These are phyloP conservation scores for Iberis pinnata DNA, from an alignment of 345 rosid genomes.

Conservation along the genomic window DNA sequence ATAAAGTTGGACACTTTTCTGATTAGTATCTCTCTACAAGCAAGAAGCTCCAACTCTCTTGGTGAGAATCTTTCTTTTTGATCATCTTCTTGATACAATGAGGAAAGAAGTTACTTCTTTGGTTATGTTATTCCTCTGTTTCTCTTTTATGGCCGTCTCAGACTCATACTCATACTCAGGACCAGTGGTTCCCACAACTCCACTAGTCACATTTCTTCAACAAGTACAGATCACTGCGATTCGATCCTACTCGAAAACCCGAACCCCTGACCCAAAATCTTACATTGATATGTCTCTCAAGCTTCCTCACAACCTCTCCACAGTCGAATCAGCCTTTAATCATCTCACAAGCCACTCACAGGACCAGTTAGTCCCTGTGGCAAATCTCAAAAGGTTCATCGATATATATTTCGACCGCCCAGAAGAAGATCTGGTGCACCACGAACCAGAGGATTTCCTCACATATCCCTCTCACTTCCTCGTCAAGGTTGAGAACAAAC, in stretches of 20 bases:
- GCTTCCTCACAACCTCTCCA: conserved; percentile 13
- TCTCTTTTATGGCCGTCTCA: conserved; percentile 9
- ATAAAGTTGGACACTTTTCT: too few species aligned
- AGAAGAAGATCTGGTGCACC: conserved; percentile 49
- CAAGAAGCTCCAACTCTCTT: too few species aligned
- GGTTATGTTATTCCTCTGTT: background rate
- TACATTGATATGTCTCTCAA: conserved; percentile 65
- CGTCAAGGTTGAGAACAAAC: conserved; percentile 53
- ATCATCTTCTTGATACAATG: background rate
- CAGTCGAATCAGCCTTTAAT: background rate
- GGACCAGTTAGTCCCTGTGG: conserved; percentile 30
- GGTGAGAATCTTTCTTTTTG: too few species aligned
- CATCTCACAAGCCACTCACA: conserved; percentile 34
- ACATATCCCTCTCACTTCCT: conserved; percentile 57
- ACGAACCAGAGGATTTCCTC: conserved; percentile 54
- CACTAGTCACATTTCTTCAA: conserved; percentile 57
- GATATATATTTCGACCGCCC: conserved; percentile 39
- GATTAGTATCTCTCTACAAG: too few species aligned
- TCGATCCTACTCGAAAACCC: conserved; percentile 31
- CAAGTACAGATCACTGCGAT: conserved; percentile 57
- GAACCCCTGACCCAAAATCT: conserved; percentile 51
- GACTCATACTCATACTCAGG: conserved; percentile 1
- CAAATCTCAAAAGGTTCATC: conserved; percentile 29
- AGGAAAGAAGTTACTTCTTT: too few species aligned
- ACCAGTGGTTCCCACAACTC: conserved; percentile 33